These are phyloP conservation scores for Fusarium chuoi DNA, from an alignment of 2,329 filamentous ascomycete species.

Conservation along the genomic window DNA sequence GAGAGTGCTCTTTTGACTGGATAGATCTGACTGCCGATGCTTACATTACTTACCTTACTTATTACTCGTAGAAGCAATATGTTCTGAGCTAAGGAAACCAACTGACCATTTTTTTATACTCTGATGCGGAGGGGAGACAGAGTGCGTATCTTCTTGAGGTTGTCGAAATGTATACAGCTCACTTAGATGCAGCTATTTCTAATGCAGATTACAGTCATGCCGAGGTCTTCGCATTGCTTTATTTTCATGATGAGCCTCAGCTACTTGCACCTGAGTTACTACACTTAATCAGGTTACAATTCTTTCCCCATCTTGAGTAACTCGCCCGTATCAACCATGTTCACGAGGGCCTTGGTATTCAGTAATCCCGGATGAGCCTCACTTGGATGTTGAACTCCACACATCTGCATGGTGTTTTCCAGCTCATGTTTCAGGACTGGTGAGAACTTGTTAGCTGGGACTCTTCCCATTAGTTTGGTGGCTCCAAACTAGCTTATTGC, in stretches of 20 bases:
- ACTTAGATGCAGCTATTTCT: too few relatives aligned
- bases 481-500: neutral
- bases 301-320: neutral
- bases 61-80: too few relatives aligned
- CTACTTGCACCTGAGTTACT: rapidly evolving
- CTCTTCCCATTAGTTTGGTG: neutral
- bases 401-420: neutral
- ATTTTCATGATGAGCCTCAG: neutral
- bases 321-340: neutral
- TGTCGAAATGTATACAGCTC: too few relatives aligned
- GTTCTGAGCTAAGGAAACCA: rapidly evolving
- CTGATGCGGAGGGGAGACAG: too few relatives aligned
- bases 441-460: rapidly evolving
- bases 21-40: neutral
- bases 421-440: neutral
- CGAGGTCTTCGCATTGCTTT: too few relatives aligned
- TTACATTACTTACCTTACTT: rapidly evolving
- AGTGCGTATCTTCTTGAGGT: too few relatives aligned
- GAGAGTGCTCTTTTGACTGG: rapidly evolving
- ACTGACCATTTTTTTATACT: too few relatives aligned
- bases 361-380: neutral
- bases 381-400: rapidly evolving
- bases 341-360: neutral
- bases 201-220: too few relatives aligned
- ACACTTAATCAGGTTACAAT: rapidly evolving